phyloP scores from a whole-genome alignment of 176 grass and related monocot genomes.

The Ensete glaucum region DNA sequence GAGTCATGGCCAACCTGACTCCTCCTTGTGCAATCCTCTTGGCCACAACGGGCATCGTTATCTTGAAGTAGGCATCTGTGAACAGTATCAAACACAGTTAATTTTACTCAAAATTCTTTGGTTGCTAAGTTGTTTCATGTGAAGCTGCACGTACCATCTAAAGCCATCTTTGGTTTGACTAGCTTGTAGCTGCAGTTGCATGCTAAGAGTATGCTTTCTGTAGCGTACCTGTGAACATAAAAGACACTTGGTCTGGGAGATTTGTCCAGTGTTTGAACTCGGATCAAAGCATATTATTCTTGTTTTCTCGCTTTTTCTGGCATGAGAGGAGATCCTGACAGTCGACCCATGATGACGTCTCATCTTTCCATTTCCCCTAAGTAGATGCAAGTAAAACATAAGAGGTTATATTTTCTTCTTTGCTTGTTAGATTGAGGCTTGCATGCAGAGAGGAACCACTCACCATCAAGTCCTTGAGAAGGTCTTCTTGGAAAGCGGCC shows the following conservation, averaged over 20 bases:
- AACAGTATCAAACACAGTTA: neutral
- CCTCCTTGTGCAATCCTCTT: constrained; percentile 74
- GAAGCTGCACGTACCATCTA: constrained; percentile 37
- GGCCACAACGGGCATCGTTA: constrained; percentile 55
- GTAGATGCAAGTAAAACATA: neutral
- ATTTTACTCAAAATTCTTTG: neutral
- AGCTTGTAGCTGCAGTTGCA: constrained; percentile 63
- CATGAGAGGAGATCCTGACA: constrained; percentile 60
- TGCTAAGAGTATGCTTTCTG: constrained; percentile 70
- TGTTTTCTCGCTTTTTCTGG: constrained; percentile 40
- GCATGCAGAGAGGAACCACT: neutral
- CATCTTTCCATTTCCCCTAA: constrained; percentile 49
- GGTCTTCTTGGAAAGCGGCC: constrained; percentile 48
- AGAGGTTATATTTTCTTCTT: neutral
- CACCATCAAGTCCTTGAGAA: constrained; percentile 44
- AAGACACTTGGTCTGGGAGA: neutral
- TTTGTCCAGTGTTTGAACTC: neutral
- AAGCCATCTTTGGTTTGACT: constrained; percentile 37
- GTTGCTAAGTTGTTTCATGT: neutral
- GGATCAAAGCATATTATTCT: neutral
- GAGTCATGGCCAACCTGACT: constrained; percentile 70
- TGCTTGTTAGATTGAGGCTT: neutral
- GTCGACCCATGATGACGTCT: constrained; percentile 50
- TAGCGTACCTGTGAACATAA: constrained; percentile 44
- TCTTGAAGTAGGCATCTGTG: constrained; percentile 58